Percentiles rank a stretch among this genome's conserved stretches.
Conservation (phyloP, 1,284 basidiomycete genomes). For the Malassezia slooffiae region DNA sequence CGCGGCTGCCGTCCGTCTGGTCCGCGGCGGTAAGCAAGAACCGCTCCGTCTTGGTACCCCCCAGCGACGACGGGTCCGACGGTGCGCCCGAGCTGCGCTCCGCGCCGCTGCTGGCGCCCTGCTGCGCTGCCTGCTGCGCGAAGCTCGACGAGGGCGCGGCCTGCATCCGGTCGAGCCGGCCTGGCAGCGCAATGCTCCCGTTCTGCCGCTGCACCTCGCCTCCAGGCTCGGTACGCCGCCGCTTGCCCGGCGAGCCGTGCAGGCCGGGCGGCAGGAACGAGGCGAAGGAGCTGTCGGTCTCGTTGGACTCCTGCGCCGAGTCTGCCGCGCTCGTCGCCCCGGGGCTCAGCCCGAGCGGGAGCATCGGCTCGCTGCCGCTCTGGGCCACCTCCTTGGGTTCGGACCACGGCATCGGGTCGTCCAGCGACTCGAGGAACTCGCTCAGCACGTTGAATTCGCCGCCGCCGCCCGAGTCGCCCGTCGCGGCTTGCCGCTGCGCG, state of each 20-base stretch:
- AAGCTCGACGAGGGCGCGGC: conserved; percentile 24
- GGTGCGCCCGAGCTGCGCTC: too few relatives aligned
- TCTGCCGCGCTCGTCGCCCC: too few relatives aligned
- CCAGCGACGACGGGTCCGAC: conserved; percentile 19
- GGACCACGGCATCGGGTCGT: conserved; percentile 14
- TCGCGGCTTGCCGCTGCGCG: conserved; percentile 17
- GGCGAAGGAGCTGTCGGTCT: too few relatives aligned
- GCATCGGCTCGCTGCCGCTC: too few relatives aligned
- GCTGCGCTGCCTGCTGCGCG: conserved; percentile 4
- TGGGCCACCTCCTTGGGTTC: neutral
- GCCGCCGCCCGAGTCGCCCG: conserved; percentile 35
- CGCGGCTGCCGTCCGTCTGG: conserved; percentile 78
- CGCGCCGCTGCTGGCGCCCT: conserved; percentile 1
- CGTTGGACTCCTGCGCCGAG: too few relatives aligned
- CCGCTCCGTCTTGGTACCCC: conserved; percentile 53
- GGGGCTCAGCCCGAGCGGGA: too few relatives aligned
- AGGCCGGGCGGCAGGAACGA: too few relatives aligned
- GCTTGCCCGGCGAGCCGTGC: too few relatives aligned
- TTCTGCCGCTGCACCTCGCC: too few relatives aligned
- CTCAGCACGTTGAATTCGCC: conserved; percentile 37
- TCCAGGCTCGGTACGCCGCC: too few relatives aligned
- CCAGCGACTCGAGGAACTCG: conserved; percentile 40
- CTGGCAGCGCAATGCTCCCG: too few relatives aligned
- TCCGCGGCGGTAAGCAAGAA: conserved; percentile 91
- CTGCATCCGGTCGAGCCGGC: too few relatives aligned